Evolutionary conservation across 345 rosid genomes (phyloP).

Genomic region (Lagerstroemia speciosa): DNA sequence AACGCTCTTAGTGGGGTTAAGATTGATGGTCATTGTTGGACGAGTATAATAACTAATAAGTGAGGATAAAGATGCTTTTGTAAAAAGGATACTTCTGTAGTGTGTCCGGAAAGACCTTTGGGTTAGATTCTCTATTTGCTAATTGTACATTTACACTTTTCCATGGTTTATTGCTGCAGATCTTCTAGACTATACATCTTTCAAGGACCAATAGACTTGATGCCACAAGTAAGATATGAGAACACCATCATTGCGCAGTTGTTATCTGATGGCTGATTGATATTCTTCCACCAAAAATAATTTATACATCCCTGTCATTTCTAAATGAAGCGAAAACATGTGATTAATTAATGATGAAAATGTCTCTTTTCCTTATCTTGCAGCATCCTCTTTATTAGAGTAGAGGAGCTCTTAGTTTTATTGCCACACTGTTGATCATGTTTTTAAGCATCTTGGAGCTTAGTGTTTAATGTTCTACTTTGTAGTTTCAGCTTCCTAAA

Average conservation of each 20-base stretch:
- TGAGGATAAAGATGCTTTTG: neutral
- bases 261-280: neutral
- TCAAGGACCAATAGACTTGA: constrained; percentile 84
- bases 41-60: neutral
- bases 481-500: neutral
- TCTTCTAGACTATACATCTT: constrained; percentile 79
- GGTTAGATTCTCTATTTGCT: neutral
- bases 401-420: neutral
- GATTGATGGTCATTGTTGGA: neutral
- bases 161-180: constrained; percentile 21
- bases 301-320: neutral
- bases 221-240: constrained; percentile 61
- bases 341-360: neutral
- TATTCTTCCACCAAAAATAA: neutral
- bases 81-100: neutral
- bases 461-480: neutral
- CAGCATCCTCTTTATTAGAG: neutral
- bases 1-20: neutral
- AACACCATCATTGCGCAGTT: neutral
- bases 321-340: neutral
- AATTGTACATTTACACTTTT: neutral
- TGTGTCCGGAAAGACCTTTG: neutral
- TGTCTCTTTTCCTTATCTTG: neutral
- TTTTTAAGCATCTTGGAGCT: neutral
- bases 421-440: neutral